Evolutionary conservation across 179 eudicot genomes (phyloP), one percentile per base, ranked within the genome.

Genomic region (Heliamphora pulchella): DNA sequence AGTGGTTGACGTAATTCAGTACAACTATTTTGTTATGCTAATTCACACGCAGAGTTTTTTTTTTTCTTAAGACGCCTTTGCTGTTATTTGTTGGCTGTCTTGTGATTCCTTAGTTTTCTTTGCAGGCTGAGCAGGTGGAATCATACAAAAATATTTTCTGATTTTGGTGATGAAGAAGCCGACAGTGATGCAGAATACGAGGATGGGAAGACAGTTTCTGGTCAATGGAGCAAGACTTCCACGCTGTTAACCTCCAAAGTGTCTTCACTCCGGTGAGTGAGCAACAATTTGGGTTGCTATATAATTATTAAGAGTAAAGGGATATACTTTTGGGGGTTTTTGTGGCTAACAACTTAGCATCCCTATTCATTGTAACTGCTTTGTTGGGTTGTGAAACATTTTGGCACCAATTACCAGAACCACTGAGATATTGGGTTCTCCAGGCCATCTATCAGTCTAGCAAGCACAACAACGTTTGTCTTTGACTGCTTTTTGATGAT

Each of bases 71-170:
- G 20, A 39, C 43, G 15, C 43, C 8, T 46, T 47, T 22, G 0
- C 22, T 82, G 11, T 22, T 78, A 18, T 44, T 5, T 53, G 5
- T 59, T 14, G 80, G 20, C 5, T 47, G 2, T 50, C 17, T 71
- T 11, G 41, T 81, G 9, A 31, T 5, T 71, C 58, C 14, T 47
- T 15, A 5, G 65, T 83, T 20, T 64, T 47, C 64, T 85, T 79
- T 80, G 80, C 93, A 96, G 98, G 87, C 83, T 80, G 77, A 94
- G 97, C 86, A 88, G 86, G 84, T 96, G 99, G 99, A 93, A 92
- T 79, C 94, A 92, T 85, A 92, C 99, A 47, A 91, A 87, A 80
- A 87, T 94, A 81, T 96, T 96, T 87, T 94, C 97, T 1, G 99
- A 96, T 77, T 88, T 87, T 74, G 95, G 83, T 64, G 95, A 89